Evolutionary conservation across 768 basidiomycete genomes (phyloP), one percentile per base, ranked within the genome.

Genomic region (Clathrus columnatus): DNA sequence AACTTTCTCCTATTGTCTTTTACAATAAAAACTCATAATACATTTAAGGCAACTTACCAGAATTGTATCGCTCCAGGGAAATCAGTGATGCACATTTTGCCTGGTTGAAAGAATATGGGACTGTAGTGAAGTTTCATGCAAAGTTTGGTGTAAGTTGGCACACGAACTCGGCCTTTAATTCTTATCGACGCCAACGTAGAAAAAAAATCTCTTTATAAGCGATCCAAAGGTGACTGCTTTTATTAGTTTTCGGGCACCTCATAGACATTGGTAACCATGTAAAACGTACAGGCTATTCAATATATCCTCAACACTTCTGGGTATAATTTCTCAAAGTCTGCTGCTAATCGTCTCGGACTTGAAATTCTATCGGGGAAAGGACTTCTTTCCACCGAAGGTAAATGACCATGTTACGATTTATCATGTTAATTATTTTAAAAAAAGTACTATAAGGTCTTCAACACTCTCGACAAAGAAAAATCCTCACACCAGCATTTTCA

Each of bases 241-340:
- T 28, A 21, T 36, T 1, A 16, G 36, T 20, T 27, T 21, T 7
- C 23, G 57, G 16, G 41, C 44, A 26, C 56, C 3, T 43, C 36
- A 1, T 51, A 43, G 24, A 29, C 17, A 46, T 21, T n/a, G 17
- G 24, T 24, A 54, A 20, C 21, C 52, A 4, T 14, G 44, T n/a
- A n/a, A n/a, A n/a, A n/a, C n/a, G n/a, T n/a, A 3, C 36, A 80
- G 59, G 77, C 75, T 5, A 43, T 71, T 0, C 68, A 65, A 32
- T 61, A 61, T 50, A 68, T 79, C 32, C 71, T 73, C 57, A 70
- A 72, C 26, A 73, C 73, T 1, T 68, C 72, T 2, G 73, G 68
- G 1, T 75, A 79, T 54, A 65, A 66, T 23, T 80, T 72, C 56
- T 63, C 61, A 23, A 79, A 77, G 54, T 70, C 57, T 23, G 56